These are phyloP conservation scores for Sugiyamaella qingdaonensis DNA, from an alignment of 805 yeast species.

Conservation along the genomic window DNA sequence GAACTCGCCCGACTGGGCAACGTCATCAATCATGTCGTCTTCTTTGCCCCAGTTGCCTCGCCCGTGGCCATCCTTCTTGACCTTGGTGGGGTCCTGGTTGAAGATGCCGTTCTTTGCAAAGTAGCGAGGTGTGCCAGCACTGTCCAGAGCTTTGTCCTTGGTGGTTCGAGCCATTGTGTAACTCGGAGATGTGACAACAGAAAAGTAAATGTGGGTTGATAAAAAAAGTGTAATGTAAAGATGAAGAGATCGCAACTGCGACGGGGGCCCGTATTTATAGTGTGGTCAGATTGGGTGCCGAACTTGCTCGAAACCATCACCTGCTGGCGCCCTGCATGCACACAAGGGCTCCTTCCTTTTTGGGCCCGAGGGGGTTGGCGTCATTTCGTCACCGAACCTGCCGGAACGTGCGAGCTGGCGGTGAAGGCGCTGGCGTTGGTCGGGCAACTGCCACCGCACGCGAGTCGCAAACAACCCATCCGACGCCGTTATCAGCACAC, in stretches of 20 bases:
- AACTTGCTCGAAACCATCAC: conserved; percentile 3
- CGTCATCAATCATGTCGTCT: conserved; percentile 70
- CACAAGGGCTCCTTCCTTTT: conserved; percentile 3
- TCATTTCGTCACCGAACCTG: not conserved
- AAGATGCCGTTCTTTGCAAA: conserved; percentile 73
- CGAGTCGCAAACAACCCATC: too few relatives aligned
- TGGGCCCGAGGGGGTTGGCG: not conserved
- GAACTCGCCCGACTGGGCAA: conserved; percentile 56
- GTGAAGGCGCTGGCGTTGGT: too few relatives aligned
- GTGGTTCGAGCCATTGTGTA: conserved; percentile 24
- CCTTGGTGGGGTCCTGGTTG: conserved; percentile 67
- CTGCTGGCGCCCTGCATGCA: conserved; percentile 2
- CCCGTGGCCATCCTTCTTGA: conserved; percentile 84
- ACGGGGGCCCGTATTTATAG: not conserved
- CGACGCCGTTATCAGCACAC: too few relatives aligned
- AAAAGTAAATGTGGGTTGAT: too few relatives aligned
- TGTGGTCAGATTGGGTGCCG: not conserved
- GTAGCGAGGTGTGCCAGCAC: conserved; percentile 47
- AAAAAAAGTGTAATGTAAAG: too few relatives aligned
- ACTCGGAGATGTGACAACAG: too few relatives aligned
- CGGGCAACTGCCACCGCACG: too few relatives aligned
- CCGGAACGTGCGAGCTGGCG: not conserved
- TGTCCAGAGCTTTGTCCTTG: conserved; percentile 2
- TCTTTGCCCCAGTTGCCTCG: conserved; percentile 82
- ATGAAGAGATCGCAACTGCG: too few relatives aligned